Base-by-base conservation (phyloP, 768 basidiomycete genomes). In the Kwoniella newhampshirensis region DNA sequence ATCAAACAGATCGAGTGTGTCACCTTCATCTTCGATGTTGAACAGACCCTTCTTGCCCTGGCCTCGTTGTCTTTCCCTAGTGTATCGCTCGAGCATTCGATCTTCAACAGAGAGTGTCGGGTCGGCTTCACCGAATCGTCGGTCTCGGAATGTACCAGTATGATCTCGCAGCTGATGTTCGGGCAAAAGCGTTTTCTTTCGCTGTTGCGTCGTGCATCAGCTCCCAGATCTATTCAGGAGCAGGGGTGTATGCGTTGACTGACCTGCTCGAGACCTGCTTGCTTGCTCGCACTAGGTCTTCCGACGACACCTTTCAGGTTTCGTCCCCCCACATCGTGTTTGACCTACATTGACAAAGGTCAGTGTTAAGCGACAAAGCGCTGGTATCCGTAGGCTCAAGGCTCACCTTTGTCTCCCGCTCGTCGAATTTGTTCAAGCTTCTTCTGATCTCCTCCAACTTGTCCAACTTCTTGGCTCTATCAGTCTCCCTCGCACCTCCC, bases 31-130 rank as follows among this genome's bases (percentile, higher is more conserved):
- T 54, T 80, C 92, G 35, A 98, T 81, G 68, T 93, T 92, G 82
- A 96, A 97, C 12, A 84, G 80, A 8, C 79, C 81, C 39, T 86
- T 85, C 77, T 86, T 89, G n/a, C 84, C 71, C 32, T 75, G 74
- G 20, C 68, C 64, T 20, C 73, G 62, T 47, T 76, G 75, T 58
- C 91, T 80, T 77, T 98, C 93, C 63, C 82, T 82, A 9, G 93
- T 97, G 75, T 97, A 98, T 27, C 96, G 87, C 76, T 94, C 92
- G 35, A 97, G 81, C 87, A 97, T 97, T 60, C 91, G 87, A 64
- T 98, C 94, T 75, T 99, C 96, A 28, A 91, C 80, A n/a, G 88
- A 86, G 83, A 98, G 85, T 9, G 85, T 82, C 1, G 92, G 86
- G 60, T 98, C 86, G 71, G 89, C 86, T 82, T 99, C 96, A 78